A percentile compares a stretch with the other conserved stretches of the same genome.
Conservation (phyloP, 179 eudicot species). For the Beta macrorhiza region DNA sequence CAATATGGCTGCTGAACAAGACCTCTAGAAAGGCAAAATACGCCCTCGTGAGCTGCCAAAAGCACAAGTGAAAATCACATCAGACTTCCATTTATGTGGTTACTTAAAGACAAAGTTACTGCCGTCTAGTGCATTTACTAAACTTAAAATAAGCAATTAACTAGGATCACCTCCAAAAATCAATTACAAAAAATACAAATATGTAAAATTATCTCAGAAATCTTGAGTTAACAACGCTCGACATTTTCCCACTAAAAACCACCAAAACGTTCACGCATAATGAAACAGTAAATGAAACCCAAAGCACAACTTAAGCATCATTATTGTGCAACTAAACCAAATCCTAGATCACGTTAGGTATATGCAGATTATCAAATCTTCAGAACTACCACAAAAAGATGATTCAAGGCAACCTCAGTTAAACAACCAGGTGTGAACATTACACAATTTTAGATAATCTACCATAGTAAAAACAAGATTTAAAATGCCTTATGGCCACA, state of each 20-base stretch:
- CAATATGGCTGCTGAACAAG: constrained; percentile 73
- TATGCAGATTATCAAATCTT: no score
- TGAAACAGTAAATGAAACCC: background rate
- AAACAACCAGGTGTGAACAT: no score
- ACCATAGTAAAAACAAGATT: no score
- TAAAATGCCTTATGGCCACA: no score
- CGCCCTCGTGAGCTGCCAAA: constrained; percentile 79
- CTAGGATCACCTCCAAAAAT: background rate
- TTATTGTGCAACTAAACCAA: no score
- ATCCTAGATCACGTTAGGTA: no score
- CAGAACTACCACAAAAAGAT: no score
- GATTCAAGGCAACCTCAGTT: no score
- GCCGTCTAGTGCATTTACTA: background rate
- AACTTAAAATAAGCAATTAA: background rate
- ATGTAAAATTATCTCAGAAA: no score
- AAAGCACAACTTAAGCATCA: background rate
- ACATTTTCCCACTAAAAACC: background rate
- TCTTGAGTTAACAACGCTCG: no score
- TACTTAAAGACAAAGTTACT: background rate
- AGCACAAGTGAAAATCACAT: background rate
- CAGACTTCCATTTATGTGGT: constrained; percentile 2
- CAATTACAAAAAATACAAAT: background rate
- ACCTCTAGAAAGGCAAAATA: constrained; percentile 91
- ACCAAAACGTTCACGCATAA: background rate
- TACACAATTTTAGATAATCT: no score